These are phyloP conservation scores for Metschnikowia sp. DNA, from an alignment of 805 yeast genomes.

Conservation along the genomic window DNA sequence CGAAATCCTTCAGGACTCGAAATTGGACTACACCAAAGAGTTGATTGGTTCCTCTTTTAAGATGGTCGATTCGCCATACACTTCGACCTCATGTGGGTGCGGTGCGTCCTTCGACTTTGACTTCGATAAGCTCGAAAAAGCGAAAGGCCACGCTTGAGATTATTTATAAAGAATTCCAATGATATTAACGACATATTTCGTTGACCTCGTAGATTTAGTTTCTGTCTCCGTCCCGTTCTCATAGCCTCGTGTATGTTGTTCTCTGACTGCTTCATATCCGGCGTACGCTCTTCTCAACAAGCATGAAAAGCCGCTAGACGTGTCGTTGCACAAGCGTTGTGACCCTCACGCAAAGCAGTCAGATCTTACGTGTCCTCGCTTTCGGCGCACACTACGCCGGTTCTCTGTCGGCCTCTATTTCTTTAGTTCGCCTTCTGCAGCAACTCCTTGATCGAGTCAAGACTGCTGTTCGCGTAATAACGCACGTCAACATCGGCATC, in stretches of 20 bases:
- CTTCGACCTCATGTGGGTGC: constrained; percentile 51
- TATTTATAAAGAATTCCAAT: not conserved
- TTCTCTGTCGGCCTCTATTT: not conserved
- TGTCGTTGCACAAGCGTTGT: no score
- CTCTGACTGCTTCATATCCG: no score
- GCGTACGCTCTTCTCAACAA: no score
- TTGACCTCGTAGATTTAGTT: constrained; percentile 2
- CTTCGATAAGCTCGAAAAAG: constrained; percentile 38
- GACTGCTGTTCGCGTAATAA: constrained; percentile 72
- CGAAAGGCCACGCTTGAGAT: constrained; percentile 8
- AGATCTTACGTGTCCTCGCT: not conserved
- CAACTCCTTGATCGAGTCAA: constrained; percentile 27
- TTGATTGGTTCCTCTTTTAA: constrained; percentile 93
- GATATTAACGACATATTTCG: constrained; percentile 9
- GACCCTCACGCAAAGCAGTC: not conserved
- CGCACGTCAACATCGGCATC: constrained; percentile 90
- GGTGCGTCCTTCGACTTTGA: constrained; percentile 47
- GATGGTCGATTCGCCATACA: constrained; percentile 84
- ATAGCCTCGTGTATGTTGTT: no score
- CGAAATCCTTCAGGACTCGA: constrained; percentile 78
- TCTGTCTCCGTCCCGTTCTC: not conserved
- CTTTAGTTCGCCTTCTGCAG: constrained; percentile 1
- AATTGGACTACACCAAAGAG: constrained; percentile 85
- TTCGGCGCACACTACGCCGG: not conserved
- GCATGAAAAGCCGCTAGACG: no score